These are phyloP conservation scores for Lecanosticta acicola DNA, from an alignment of 2,329 filamentous ascomycete genomes.

Conservation along the genomic window DNA sequence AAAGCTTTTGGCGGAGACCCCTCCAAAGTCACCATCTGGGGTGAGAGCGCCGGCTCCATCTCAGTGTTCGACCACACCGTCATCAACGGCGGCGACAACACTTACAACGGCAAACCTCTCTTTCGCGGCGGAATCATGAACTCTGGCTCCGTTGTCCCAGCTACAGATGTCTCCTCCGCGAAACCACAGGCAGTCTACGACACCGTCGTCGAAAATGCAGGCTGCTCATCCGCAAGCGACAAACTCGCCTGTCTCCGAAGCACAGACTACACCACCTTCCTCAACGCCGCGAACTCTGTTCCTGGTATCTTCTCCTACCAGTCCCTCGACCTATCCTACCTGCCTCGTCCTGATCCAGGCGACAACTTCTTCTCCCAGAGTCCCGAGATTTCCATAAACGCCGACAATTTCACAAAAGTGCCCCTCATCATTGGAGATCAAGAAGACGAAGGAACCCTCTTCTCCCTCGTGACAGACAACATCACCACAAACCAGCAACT, in stretches of 20 bases:
- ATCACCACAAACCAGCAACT: conserved; percentile 57
- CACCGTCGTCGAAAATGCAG: conserved; percentile 1
- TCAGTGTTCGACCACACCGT: conserved; percentile 72
- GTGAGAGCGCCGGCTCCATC: conserved; percentile 45
- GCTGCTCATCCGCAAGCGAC: conserved; percentile 21
- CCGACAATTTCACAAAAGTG: conserved; percentile 36
- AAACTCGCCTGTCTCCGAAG: conserved; percentile 7
- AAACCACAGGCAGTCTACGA: conserved; percentile 8
- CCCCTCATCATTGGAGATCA: conserved; percentile 63
- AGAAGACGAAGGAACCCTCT: conserved; percentile 77
- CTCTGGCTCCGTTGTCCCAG: conserved; percentile 58
- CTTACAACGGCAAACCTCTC: conserved; percentile 66
- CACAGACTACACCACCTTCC: conserved; percentile 30
- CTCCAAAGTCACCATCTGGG: conserved; percentile 21
- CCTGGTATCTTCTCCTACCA: conserved; percentile 62
- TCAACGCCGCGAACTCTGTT: conserved; percentile 64
- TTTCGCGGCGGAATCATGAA: conserved; percentile 77
- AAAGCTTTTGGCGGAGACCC: conserved; percentile 27
- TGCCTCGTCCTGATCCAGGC: conserved; percentile 61
- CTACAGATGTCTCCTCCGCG: conserved; percentile 35
- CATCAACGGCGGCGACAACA: conserved; percentile 56
- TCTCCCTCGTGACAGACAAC: conserved; percentile 61
- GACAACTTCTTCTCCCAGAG: conserved; percentile 56
- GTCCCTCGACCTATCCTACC: conserved; percentile 61
- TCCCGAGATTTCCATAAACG: conserved; percentile 52